These are phyloP conservation scores for Globisporangium cederbergense DNA, from an alignment of 352 stramenopile genomes.

Conservation along the genomic window DNA sequence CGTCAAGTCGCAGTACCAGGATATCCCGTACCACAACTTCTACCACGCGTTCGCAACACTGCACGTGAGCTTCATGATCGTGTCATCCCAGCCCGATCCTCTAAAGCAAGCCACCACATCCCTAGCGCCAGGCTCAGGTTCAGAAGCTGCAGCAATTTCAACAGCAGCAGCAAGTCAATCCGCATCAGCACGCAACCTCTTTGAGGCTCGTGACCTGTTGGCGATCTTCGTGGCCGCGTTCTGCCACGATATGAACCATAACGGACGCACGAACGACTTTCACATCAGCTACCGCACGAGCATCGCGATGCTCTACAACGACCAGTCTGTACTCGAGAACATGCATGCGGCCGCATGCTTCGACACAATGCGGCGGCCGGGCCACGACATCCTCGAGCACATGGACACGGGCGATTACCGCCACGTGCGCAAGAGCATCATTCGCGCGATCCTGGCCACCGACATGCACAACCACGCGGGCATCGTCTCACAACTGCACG, in stretches of 20 bases:
- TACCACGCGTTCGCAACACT: conserved; percentile 81
- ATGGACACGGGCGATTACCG: conserved; percentile 33
- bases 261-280: conserved; percentile 87
- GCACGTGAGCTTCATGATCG: conserved; percentile 76
- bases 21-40: conserved; percentile 87
- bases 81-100: conserved; percentile 35
- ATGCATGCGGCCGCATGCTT: conserved; percentile 83
- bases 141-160: not conserved
- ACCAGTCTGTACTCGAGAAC: conserved; percentile 88
- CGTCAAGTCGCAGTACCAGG: conserved; percentile 71
- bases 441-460: conserved; percentile 77
- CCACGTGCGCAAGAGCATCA: conserved; percentile 66
- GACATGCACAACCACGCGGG: conserved; percentile 79
- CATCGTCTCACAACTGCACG: conserved; percentile 67
- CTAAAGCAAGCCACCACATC: not conserved
- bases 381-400: conserved; percentile 65
- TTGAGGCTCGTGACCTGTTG: conserved; percentile 60
- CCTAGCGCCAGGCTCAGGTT: not conserved
- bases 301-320: conserved; percentile 85
- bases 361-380: conserved; percentile 66
- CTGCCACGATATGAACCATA: conserved; percentile 88
- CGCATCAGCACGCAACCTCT: conserved; percentile 15
- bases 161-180: not conserved
- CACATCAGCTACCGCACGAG: conserved; percentile 73
- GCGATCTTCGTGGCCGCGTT: conserved; percentile 78